These are phyloP conservation scores for Sarocladiaceae sp. DNA, from an alignment of 2,329 filamentous ascomycete genomes.

Conservation along the genomic window DNA sequence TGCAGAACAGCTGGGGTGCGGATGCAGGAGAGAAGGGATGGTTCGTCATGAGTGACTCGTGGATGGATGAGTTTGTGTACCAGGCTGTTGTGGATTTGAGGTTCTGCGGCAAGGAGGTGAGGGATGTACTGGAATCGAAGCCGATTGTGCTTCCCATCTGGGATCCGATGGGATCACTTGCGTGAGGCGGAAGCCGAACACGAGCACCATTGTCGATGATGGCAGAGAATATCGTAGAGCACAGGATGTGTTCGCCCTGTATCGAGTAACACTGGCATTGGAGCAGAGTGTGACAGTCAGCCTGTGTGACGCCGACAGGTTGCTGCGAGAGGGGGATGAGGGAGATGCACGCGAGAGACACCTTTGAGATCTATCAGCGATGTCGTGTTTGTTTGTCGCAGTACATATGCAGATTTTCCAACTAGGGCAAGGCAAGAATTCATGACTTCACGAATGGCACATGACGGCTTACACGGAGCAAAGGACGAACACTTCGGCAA, in stretches of 20 bases:
- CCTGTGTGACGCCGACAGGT: no score
- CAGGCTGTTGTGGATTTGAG: constrained; percentile 77
- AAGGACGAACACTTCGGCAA: no score
- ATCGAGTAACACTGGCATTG: no score
- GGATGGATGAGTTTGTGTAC: constrained; percentile 77
- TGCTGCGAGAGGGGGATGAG: no score
- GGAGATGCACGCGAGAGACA: no score
- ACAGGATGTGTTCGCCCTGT: neutral
- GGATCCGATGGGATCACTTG: constrained; percentile 75
- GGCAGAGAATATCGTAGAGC: neutral
- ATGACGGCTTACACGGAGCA: no score
- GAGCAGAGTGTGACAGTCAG: no score
- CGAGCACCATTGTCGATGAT: neutral
- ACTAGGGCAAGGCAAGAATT: no score
- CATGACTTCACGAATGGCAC: no score
- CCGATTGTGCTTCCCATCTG: constrained; percentile 67
- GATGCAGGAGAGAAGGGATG: constrained; percentile 68
- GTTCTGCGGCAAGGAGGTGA: constrained; percentile 58
- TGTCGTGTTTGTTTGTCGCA: no score
- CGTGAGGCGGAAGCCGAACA: constrained; percentile 33
- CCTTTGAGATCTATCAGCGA: no score
- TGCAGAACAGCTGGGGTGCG: constrained; percentile 81
- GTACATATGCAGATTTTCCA: no score
- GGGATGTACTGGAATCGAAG: constrained; percentile 63
- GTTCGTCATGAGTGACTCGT: constrained; percentile 81